A percentile compares a stretch with the other conserved stretches of the same genome.
Evolutionary conservation across 1,139 yeast genomes (phyloP).

Genomic region (Spathaspora sp.): DNA sequence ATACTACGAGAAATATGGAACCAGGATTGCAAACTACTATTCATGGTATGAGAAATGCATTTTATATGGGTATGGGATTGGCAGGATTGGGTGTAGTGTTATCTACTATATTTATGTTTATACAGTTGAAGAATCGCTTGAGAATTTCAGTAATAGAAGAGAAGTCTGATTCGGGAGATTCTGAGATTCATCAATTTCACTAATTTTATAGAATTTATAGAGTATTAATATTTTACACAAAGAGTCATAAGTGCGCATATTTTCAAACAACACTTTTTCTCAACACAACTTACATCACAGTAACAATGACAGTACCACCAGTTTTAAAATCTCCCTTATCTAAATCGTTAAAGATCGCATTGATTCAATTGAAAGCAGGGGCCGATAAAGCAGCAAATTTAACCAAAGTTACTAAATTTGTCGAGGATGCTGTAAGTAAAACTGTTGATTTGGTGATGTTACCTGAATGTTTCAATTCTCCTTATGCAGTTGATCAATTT

Average conservation of each 20-base stretch:
- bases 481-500: slow-evolving; percentile 86
- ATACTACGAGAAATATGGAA: slow-evolving; percentile 30
- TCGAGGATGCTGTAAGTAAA: slow-evolving; percentile 49
- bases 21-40: slow-evolving; percentile 24
- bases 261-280: too few relatives aligned
- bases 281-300: too few relatives aligned
- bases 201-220: slow-evolving; percentile 1
- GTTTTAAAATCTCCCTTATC: slow-evolving; percentile 34
- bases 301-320: slow-evolving; percentile 9
- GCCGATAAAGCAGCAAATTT: slow-evolving; percentile 62
- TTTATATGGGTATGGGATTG: slow-evolving; percentile 52
- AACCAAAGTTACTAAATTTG: slow-evolving; percentile 47
- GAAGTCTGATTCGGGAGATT: not conserved
- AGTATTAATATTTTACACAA: not conserved
- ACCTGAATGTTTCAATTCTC: slow-evolving; percentile 95
- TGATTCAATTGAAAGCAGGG: slow-evolving; percentile 76
- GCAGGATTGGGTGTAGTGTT: slow-evolving; percentile 45
- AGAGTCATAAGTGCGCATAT: too few relatives aligned
- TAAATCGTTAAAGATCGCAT: slow-evolving; percentile 59
- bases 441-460: slow-evolving; percentile 62
- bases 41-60: slow-evolving; percentile 44
- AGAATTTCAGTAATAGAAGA: not conserved
- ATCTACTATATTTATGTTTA: slow-evolving; percentile 20
- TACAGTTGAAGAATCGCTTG: slow-evolving; percentile 10
- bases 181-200: not conserved